These are phyloP conservation scores for Phycomyces blakesleeanus DNA, from an alignment of 192 early-diverging fungal species.

Conservation along the genomic window DNA sequence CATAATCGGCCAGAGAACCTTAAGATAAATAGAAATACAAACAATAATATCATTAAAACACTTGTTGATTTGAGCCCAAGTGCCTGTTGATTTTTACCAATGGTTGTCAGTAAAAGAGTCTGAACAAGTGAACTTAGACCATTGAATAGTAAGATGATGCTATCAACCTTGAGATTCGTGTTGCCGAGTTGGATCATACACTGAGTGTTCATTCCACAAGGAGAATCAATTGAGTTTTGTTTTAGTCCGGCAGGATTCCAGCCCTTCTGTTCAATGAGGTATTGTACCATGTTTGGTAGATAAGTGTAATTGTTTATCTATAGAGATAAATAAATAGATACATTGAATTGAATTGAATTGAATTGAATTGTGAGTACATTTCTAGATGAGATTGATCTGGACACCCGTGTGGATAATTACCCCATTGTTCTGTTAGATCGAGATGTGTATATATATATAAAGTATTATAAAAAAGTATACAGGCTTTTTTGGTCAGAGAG, in stretches of 20 bases:
- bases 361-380: too few relatives aligned
- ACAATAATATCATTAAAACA: neutral
- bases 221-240: neutral
- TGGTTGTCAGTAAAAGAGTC: slow-evolving; percentile 14
- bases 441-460: neutral
- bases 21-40: neutral
- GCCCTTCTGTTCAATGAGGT: slow-evolving; percentile 2
- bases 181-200: neutral
- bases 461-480: too few relatives aligned
- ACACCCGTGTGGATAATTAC: too few relatives aligned
- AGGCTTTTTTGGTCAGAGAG: too few relatives aligned
- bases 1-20: slow-evolving; percentile 21
- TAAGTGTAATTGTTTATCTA: slow-evolving; percentile 24
- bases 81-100: too few relatives aligned
- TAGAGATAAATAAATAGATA: neutral
- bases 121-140: slow-evolving; percentile 21
- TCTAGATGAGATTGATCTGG: too few relatives aligned
- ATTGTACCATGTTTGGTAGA: slow-evolving; percentile 22
- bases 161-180: neutral
- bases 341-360: neutral
- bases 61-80: too few relatives aligned
- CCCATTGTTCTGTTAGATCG: slow-evolving; percentile 16
- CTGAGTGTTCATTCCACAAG: neutral
- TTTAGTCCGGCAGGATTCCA: neutral
- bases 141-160: slow-evolving; percentile 17